phyloP scores from a whole-genome alignment of 2,329 filamentous ascomycete genomes.

The Exophiala sideris region DNA sequence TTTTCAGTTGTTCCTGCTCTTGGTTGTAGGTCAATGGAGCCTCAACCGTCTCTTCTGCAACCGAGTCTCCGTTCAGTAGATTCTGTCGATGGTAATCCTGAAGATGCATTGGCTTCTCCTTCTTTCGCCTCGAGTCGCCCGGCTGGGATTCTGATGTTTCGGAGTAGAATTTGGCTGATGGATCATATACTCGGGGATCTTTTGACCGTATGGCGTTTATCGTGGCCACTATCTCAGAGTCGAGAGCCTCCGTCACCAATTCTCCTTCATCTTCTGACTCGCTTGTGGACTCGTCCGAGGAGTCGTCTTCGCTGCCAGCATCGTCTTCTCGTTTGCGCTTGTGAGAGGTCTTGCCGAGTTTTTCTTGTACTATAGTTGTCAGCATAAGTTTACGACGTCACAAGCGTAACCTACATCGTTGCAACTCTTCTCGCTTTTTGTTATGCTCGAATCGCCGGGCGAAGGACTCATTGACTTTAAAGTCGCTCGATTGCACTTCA shows the following conservation, averaged over 20 bases:
- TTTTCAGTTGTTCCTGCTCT: conserved; percentile 81
- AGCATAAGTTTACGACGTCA: conserved; percentile 16
- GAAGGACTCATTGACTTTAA: conserved; percentile 89
- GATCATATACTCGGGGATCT: conserved; percentile 87
- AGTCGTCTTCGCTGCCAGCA: conserved; percentile 48
- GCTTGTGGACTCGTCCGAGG: conserved; percentile 62
- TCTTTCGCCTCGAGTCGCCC: conserved; percentile 47
- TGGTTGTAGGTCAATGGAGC: conserved; percentile 72
- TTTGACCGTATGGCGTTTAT: conserved; percentile 84
- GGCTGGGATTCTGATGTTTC: conserved; percentile 55
- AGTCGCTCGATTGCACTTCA: conserved; percentile 37
- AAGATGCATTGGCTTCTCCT: conserved; percentile 80
- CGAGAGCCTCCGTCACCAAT: conserved; percentile 77
- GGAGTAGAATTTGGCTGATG: conserved; percentile 72
- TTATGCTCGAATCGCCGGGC: conserved; percentile 91
- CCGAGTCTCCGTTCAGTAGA: conserved; percentile 67
- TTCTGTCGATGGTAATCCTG: conserved; percentile 91
- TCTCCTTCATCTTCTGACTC: conserved; percentile 75
- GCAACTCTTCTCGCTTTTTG: conserved; percentile 88
- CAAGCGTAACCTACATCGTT: conserved; percentile 41
- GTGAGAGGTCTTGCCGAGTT: conserved; percentile 59
- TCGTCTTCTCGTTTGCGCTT: conserved; percentile 39
- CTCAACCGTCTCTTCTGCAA: conserved; percentile 50
- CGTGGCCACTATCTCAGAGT: conserved; percentile 82
- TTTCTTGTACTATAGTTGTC: conserved; percentile 71